Conservation (phyloP, 2,329 filamentous ascomycete genomes). For the Colletotrichum filicis region DNA sequence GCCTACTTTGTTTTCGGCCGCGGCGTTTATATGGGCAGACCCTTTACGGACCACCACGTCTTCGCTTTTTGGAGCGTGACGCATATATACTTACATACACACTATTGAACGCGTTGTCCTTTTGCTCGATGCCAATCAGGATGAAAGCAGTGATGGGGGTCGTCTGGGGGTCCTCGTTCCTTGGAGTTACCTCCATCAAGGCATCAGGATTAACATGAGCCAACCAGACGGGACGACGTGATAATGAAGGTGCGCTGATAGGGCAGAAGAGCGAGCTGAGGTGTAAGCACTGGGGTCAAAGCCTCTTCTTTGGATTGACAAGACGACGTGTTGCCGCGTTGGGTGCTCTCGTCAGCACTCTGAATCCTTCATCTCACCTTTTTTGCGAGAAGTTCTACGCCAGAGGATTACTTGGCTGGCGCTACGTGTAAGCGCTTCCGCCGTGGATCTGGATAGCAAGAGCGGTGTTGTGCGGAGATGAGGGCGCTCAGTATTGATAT, state of each 20-base stretch:
- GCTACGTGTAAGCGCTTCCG: neutral
- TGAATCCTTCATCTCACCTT: slow-evolving; percentile 2
- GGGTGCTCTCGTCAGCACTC: slow-evolving; percentile 24
- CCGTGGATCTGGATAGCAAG: neutral
- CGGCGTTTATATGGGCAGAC: slow-evolving; percentile 7
- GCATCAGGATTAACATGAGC: neutral
- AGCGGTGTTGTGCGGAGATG: no score
- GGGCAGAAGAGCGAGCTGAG: neutral
- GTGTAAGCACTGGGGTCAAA: slow-evolving; percentile 5
- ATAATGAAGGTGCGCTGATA: slow-evolving; percentile 3
- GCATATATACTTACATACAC: neutral
- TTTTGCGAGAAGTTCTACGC: neutral
- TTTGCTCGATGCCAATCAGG: neutral
- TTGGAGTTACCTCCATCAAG: neutral
- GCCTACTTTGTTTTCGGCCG: neutral
- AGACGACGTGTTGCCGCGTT: neutral
- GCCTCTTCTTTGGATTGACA: neutral
- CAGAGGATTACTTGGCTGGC: neutral
- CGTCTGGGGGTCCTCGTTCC: neutral
- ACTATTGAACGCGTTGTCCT: neutral
- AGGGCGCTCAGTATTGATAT: neutral
- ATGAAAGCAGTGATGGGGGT: neutral
- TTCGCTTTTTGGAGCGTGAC: neutral
- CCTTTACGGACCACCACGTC: neutral
- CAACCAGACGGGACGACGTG: neutral